phyloP scores from a whole-genome alignment of 1,284 basidiomycete genomes.

The Coniferiporia sulphurascens region DNA sequence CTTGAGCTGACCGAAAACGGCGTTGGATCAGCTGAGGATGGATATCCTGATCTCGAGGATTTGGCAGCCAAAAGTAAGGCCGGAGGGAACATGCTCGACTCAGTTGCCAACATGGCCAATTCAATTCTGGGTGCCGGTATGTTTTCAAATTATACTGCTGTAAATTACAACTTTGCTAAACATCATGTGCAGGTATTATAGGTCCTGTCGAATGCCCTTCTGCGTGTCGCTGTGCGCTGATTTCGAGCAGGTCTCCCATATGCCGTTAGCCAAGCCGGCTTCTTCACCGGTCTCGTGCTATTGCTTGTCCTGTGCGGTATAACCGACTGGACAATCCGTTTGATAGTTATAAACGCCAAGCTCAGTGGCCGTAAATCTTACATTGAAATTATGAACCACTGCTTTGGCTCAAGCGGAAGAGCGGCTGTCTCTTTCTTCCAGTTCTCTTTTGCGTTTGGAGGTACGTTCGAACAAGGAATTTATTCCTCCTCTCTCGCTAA shows the following conservation, averaged over 20 bases:
- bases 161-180: conserved; percentile 2
- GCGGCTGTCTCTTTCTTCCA: conserved; percentile 97
- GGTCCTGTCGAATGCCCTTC: conserved; percentile 42
- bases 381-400: conserved; percentile 94
- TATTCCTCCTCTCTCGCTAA: not conserved
- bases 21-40: conserved; percentile 29
- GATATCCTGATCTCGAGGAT: conserved; percentile 58
- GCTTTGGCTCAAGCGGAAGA: conserved; percentile 85
- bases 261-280: conserved; percentile 88
- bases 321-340: conserved; percentile 97
- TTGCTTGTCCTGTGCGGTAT: conserved; percentile 78
- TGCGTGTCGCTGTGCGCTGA: not conserved
- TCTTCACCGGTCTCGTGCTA: conserved; percentile 81
- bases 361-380: conserved; percentile 90
- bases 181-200: conserved; percentile 62
- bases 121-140: conserved; percentile 92
- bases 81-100: conserved; percentile 80
- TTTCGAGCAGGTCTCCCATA: conserved; percentile 73
- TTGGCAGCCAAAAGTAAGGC: conserved; percentile 60
- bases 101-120: conserved; percentile 93
- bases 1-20: conserved; percentile 44
- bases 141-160: conserved; percentile 19
- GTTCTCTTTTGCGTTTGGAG: conserved; percentile 96
- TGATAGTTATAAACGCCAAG: conserved; percentile 95
- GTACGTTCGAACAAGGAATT: conserved; percentile 37